Evolutionary conservation across 2,329 filamentous ascomycete species (phyloP).

Genomic region (Atkinsonella hypoxylon): DNA sequence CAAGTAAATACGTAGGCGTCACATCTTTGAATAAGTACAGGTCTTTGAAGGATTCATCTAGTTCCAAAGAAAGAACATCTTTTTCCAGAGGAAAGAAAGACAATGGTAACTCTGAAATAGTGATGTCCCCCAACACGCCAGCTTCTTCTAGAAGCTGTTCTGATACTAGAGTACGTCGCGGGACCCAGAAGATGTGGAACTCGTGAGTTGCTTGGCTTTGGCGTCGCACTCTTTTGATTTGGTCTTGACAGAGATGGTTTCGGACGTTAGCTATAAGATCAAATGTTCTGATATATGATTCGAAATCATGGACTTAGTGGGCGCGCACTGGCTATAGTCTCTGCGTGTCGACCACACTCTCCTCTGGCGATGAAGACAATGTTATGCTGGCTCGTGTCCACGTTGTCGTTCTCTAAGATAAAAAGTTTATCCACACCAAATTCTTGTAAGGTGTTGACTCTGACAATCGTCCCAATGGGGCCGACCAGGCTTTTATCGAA

Average conservation of each 20-base stretch:
- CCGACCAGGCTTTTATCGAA: constrained; percentile 85
- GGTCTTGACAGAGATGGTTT: constrained; percentile 43
- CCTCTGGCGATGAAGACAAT: constrained; percentile 87
- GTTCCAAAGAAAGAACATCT: constrained; percentile 81
- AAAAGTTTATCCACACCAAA: constrained; percentile 98
- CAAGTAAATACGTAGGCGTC: constrained; percentile 77
- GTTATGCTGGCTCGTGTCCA: constrained; percentile 89
- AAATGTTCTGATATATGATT: no score
- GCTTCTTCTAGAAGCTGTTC: constrained; percentile 87
- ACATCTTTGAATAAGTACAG: constrained; percentile 85
- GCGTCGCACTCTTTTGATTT: constrained; percentile 80
- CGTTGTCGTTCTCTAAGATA: constrained; percentile 89
- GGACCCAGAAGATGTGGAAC: constrained; percentile 94
- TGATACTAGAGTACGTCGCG: constrained; percentile 79
- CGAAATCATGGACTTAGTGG: no score
- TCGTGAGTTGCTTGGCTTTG: constrained; percentile 88
- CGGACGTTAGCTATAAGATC: constrained; percentile 16
- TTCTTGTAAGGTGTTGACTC: constrained; percentile 89
- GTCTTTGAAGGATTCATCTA: constrained; percentile 77
- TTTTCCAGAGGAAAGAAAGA: constrained; percentile 87
- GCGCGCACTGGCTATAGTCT: constrained; percentile 73
- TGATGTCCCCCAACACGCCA: constrained; percentile 86
- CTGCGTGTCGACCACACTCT: constrained; percentile 74
- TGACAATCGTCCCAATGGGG: constrained; percentile 81
- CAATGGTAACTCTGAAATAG: constrained; percentile 73